Conservation (phyloP, 768 basidiomycete genomes). For the Tephrocybe sp. region DNA sequence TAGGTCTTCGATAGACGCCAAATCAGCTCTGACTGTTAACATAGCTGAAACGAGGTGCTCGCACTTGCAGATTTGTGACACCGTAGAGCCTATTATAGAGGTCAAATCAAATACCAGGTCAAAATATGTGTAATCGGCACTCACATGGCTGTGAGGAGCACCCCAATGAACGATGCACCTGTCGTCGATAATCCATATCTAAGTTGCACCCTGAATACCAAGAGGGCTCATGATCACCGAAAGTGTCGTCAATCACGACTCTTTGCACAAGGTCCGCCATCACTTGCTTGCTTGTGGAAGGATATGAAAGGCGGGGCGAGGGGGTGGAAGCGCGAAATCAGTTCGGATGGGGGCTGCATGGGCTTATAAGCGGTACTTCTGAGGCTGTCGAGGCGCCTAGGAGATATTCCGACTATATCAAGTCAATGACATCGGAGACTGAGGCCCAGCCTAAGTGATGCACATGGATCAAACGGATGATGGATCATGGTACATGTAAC, state of each 20-base stretch:
- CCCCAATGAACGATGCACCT: conserved; percentile 29
- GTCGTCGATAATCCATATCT: neutral
- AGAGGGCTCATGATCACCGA: conserved; percentile 17
- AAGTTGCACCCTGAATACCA: neutral
- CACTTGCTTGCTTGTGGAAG: neutral
- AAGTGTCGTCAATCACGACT: conserved; percentile 21
- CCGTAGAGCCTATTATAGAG: conserved; percentile 29
- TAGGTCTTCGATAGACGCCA: conserved; percentile 26
- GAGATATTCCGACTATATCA: neutral
- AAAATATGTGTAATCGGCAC: conserved; percentile 5
- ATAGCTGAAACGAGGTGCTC: neutral
- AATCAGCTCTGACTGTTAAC: neutral
- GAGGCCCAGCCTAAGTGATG: too few relatives aligned
- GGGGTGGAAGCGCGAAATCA: neutral
- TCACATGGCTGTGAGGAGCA: conserved; percentile 32
- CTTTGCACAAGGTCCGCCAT: conserved; percentile 6
- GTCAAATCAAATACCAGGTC: neutral
- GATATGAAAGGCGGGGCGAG: neutral
- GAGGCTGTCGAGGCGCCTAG: neutral
- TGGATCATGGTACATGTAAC: neutral
- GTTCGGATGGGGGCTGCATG: neutral
- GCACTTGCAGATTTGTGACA: conserved; percentile 34
- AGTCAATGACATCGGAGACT: too few relatives aligned
- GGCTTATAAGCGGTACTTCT: conserved; percentile 7
- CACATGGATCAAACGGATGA: too few relatives aligned